Evolutionary conservation across 805 yeast genomes (phyloP), one percentile per base, ranked within the genome.

Genomic region (Hanseniaspora pseudoguilliermondii): DNA sequence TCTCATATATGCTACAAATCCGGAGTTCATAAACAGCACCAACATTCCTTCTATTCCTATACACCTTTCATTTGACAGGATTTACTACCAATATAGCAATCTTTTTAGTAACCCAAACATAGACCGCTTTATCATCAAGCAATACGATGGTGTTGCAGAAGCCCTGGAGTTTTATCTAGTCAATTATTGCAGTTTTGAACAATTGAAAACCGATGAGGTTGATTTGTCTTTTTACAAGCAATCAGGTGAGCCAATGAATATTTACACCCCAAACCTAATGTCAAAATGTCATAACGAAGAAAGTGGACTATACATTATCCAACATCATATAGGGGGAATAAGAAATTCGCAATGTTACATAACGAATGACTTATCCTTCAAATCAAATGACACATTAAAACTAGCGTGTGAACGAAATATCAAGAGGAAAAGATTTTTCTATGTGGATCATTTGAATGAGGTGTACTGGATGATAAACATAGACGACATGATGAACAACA

Each of bases 271-370:
- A 39, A 46, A 53, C 20, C n/a, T 53, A 8, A 9, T 53, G n/a
- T 46, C 50, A 29, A 44, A 53, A 32, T 21, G 18, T 18, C 13
- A 10, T 2, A 38, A 27, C 23, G n/a, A 15, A 10, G 23, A 46
- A 10, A 43, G 38, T 7, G 20, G 32, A 2, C n/a, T 53, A 23
- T 53, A 53, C 40, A 36, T 53, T 9, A 13, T 53, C 15, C 56
- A 53, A 21, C 50, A 53, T 32, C 56, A 53, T 27, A 53, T 53
- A 21, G 56, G 56, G 16, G 56, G 56, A 5, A 53, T 53, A 38
- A 46, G 56, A 53, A 53, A 46, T 15, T 53, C 50, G 20, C 56
- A 53, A 21, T 43, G 50, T 4, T 53, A 46, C n/a, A 53, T 53
- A 7, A 53, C 56, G n/a, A 53, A 53, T 38, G 56, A 53, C 21